Percentiles rank a stretch among this genome's conserved stretches.
These are phyloP conservation scores for Xerocomellus amylosporus DNA, from an alignment of 768 basidiomycete genomes.

Conservation along the genomic window DNA sequence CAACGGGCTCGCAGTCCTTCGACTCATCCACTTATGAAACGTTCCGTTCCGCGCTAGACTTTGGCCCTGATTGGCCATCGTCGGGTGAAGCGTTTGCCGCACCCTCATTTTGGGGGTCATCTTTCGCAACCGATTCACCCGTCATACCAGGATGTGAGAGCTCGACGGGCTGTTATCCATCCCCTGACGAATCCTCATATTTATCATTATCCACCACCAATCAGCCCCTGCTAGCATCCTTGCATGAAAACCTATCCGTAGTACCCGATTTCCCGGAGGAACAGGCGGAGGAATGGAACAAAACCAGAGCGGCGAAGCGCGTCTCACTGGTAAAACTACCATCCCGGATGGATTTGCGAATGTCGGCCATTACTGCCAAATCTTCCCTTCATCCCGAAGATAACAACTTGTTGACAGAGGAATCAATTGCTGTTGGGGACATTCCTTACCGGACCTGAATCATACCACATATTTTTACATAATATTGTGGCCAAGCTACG, in stretches of 20 bases:
- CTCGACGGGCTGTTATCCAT: constrained; percentile 34
- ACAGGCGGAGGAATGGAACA: constrained; percentile 86
- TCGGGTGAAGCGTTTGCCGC: constrained; percentile 37
- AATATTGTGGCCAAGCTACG: constrained; percentile 6
- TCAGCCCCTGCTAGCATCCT: constrained; percentile 20
- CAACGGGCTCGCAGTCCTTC: constrained; percentile 26
- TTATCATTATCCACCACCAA: constrained; percentile 20
- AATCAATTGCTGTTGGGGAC: neutral
- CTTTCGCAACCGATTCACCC: constrained; percentile 37
- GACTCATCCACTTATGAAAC: constrained; percentile 54
- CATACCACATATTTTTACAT: constrained; percentile 2
- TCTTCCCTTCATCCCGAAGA: constrained; percentile 7
- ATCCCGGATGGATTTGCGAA: constrained; percentile 39
- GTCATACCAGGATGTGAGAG: constrained; percentile 28
- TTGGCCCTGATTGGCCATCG: constrained; percentile 47
- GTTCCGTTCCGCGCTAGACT: constrained; percentile 68
- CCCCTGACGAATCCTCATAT: constrained; percentile 26
- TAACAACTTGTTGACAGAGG: constrained; percentile 8
- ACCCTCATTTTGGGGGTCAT: constrained; percentile 33
- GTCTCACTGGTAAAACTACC: constrained; percentile 80
- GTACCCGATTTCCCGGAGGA: constrained; percentile 52
- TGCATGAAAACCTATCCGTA: constrained; percentile 47
- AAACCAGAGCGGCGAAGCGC: constrained; percentile 79
- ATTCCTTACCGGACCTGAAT: constrained; percentile 3
- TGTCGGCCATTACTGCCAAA: constrained; percentile 22